Evolutionary conservation across 208 protist species (phyloP).

Genomic region (Tritrichomonas musculus): DNA sequence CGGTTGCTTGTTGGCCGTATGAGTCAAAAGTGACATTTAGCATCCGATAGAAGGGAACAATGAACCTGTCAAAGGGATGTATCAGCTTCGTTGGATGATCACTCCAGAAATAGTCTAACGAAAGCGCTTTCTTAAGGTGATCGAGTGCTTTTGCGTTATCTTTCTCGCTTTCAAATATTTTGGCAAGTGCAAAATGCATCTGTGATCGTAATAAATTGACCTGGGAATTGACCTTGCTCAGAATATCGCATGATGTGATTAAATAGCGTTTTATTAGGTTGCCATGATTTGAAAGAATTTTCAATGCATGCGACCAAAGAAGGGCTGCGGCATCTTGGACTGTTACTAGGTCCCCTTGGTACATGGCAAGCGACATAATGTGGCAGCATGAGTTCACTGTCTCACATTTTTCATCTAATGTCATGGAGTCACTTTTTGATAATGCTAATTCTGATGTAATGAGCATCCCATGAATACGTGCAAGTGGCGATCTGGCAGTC

Average conservation of each 20-base stretch:
- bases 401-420: neutral
- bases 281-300: neutral
- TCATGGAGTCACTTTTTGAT: neutral
- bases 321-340: neutral
- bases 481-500: neutral
- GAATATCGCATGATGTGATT: neutral
- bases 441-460: neutral
- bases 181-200: neutral
- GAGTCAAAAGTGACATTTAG: neutral
- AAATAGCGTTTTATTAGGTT: neutral
- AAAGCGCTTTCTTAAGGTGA: neutral
- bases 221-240: neutral
- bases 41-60: neutral
- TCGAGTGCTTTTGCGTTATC: neutral
- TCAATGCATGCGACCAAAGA: neutral
- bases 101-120: neutral
- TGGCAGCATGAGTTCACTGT: neutral
- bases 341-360: neutral
- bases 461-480: neutral
- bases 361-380: neutral
- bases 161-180: neutral
- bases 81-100: neutral
- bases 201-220: neutral
- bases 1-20: neutral
- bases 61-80: conserved; percentile 21